Evolutionary conservation across 345 rosid genomes (phyloP), one percentile per base, ranked within the genome.

Genomic region (Tarenaya hassleriana): DNA sequence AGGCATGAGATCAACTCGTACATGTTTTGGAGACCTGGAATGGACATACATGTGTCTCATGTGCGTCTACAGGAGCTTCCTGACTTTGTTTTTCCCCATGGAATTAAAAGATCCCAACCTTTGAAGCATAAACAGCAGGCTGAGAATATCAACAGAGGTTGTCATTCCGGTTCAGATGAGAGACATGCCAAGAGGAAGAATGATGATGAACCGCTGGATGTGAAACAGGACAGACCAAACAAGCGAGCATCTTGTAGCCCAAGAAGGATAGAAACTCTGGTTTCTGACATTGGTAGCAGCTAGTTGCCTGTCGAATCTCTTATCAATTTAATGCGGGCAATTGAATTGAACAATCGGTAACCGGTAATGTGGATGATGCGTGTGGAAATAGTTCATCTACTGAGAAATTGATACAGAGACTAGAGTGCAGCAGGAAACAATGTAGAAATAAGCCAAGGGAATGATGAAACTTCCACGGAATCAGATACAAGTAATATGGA

Each of bases 51-150:
- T 52, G 83, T 84, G 63, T 78, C 81, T 63, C 92, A 84, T 73
- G 88, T 76, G 41, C 79, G 81, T 63, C 74, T 83, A 55, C 77
- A 77, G 60, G 76, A 74, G 69, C 77, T 84, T 53, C 92, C 92
- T 24, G 57, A 64, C 29, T 84, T 74, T 67, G 83, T 80, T 61
- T 84, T 75, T 34, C 88, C 88, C 10, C 80, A 68, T 66, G 94
- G 87, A 45, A 62, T 67, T 53, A 75, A 56, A 55, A 64, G 78
- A 37, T 53, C 71, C 61, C 83, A 77, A 29, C 69, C 60, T 41
- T 66, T 77, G 17, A 77, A 77, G 68, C 70, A 78, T 58, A 76
- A 50, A 64, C 79, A 70, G 47, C 81, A 63, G 41, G 65, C 48
- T 76, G 66, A 44, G 76, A 60, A 66, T 8, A 63, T 69, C 49